Evolutionary conservation across 2,329 filamentous ascomycete genomes (phyloP), one percentile per base, ranked within the genome.

Genomic region (Colletotrichum liaoningense): DNA sequence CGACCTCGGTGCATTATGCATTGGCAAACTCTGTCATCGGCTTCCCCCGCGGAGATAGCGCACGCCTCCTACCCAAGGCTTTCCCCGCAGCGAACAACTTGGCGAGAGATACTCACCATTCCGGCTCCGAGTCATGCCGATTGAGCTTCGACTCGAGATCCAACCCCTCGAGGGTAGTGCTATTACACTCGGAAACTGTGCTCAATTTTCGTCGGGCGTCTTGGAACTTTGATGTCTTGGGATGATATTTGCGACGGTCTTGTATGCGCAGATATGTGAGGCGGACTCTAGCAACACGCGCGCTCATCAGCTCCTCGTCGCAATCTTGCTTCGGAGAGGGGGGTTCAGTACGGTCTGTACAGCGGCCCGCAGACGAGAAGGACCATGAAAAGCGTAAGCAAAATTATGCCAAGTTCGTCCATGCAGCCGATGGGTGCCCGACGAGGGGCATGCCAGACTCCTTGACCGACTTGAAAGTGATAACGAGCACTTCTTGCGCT

Each of bases 201-300:
- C 74, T 79, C 22, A 81, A 76, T 62, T 81, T 81, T 46, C 75
- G 77, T 5, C 79, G 78, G 1, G 80, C 80, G 54, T 76, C 60
- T 49, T 63, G 62, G 46, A 75, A 67, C 22, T 63, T 52, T 14
- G 74, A 71, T 1, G 73, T 55, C 19, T 60, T 42, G 11, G 74
- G 74, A 54, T 76, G 66, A 56, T 70, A 76, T 67, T 69, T 76
- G 35, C 62, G 69, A 38, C 60, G 69, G 26, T 76, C 69, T 69
- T 66, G 70, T 26, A 55, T 63, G 55, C 59, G 55, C 14, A 26
- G n/a, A 49, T 65, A 73, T 4, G 70, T 57, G 38, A 64, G 16
- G 28, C 67, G 28, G 46, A 73, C 33, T 33, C 70, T 73, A 49
- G 3, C 30, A 30, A 16, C 24, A 65, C 7, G 28, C 16, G 24